Base-by-base conservation (phyloP, 768 basidiomycete genomes). In the Serendipita sp. region DNA sequence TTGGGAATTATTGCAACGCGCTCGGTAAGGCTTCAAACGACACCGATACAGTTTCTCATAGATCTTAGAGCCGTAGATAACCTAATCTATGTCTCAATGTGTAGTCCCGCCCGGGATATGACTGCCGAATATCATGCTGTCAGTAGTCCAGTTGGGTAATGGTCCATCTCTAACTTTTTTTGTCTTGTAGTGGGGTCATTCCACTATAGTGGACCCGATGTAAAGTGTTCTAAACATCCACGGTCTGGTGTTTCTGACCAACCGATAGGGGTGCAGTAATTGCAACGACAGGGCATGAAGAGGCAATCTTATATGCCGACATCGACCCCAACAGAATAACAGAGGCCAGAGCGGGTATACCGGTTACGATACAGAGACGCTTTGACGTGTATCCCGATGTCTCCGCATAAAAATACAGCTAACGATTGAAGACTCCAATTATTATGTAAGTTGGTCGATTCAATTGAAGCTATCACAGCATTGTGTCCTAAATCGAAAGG, bases 81-180 rank as follows among this genome's bases (percentile, higher is more conserved):
- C 71, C 94, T 98, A 74, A 83, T 98, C n/a, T 99, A 83, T 76
- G 83, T 97, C 67, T 81, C 89, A 0, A 95, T 94, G 92, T 95
- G 92, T 72, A 96, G 92, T 65, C 93, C 94, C 35, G 95, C 96
- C 2, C 82, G 94, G 28, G 86, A 95, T 68, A 71, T 86, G 68
- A 83, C 75, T 8, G 88, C 91, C 18, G 80, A 80, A 15, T 98
- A 98, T 73, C 92, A 96, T 71, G 92, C 95, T 65, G 89, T 91
- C 68, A 68, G 86, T 13, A 7, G 41, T 76, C 2, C 10, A 15
- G 11, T 34, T 38, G 38, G 24, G 10, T 46, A 38, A 16, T 10
- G 37, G 47, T 28, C 34, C 46, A 28, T 35, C 41, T 16, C 28
- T 44, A 37, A 69, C 48, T 8, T 53, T 34, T 51, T 8, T 51